A percentile compares a stretch with the other conserved stretches of the same genome.
Conservation (phyloP, 345 rosid genomes). For the Pugionium dolabratum region DNA sequence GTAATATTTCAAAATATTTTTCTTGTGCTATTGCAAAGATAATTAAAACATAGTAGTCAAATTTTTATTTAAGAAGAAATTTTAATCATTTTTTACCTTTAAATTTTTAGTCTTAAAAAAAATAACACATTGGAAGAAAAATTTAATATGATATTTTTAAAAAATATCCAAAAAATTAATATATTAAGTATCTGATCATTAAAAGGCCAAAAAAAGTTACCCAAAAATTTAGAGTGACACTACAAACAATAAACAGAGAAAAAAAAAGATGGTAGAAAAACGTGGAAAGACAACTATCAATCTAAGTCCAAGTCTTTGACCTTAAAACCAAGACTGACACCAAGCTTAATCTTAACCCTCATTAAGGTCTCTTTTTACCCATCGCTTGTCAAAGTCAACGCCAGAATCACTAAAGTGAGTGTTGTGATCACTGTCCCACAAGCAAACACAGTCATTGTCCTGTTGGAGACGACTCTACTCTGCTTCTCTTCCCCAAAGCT, state of each 20-base stretch:
- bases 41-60: too few species aligned
- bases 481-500: constrained; percentile 44
- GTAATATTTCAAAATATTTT: too few species aligned
- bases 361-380: constrained; percentile 46
- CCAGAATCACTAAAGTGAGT: constrained; percentile 60
- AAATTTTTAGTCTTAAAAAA: too few species aligned
- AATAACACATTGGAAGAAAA: too few species aligned
- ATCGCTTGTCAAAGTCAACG: constrained; percentile 78
- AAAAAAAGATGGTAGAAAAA: background rate
- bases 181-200: too few species aligned
- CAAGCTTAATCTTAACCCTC: background rate
- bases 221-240: background rate
- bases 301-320: background rate
- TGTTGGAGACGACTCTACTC: constrained; percentile 43
- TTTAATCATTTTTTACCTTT: too few species aligned
- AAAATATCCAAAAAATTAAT: too few species aligned
- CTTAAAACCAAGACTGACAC: too few species aligned
- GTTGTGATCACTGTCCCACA: constrained; percentile 55
- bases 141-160: too few species aligned
- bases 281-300: background rate
- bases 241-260: background rate
- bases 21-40: too few species aligned
- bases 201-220: too few species aligned
- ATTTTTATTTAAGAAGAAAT: too few species aligned
- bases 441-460: constrained; percentile 67